phyloP scores from a whole-genome alignment of 768 basidiomycete species.

The Kwoniella bestiolae region DNA sequence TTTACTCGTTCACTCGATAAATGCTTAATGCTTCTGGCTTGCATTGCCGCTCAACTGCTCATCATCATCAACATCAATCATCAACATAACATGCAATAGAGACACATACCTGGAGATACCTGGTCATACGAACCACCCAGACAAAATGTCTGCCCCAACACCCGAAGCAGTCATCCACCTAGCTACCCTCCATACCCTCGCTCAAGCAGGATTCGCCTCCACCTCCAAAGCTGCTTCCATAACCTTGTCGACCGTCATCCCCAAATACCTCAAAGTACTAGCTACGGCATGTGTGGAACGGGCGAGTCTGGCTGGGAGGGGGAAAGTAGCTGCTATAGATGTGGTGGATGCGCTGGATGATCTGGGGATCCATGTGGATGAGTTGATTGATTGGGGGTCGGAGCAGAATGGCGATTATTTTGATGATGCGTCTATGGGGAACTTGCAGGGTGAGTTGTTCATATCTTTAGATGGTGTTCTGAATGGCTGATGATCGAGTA shows the following conservation, averaged over 20 bases:
- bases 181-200: slow-evolving; percentile 43
- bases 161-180: slow-evolving; percentile 48
- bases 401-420: slow-evolving; percentile 24
- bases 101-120: too few species aligned
- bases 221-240: slow-evolving; percentile 42
- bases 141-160: slow-evolving; percentile 25
- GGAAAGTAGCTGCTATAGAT: slow-evolving; percentile 43
- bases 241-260: slow-evolving; percentile 38
- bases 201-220: slow-evolving; percentile 46
- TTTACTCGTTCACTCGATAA: not conserved
- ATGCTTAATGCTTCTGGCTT: not conserved
- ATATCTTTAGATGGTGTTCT: not conserved
- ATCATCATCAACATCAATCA: not conserved
- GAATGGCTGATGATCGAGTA: slow-evolving; percentile 8
- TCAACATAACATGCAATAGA: too few species aligned
- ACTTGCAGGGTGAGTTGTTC: slow-evolving; percentile 22
- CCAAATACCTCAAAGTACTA: slow-evolving; percentile 37
- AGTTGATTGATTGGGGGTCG: slow-evolving; percentile 32
- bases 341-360: slow-evolving; percentile 40
- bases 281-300: slow-evolving; percentile 37
- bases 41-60: not conserved
- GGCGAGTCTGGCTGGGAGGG: slow-evolving; percentile 39
- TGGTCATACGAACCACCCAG: not conserved
- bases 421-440: slow-evolving; percentile 23
- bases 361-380: slow-evolving; percentile 32